phyloP scores from a whole-genome alignment of 108 stramenopile species.

The Mayamaea pseudoterrestris region DNA sequence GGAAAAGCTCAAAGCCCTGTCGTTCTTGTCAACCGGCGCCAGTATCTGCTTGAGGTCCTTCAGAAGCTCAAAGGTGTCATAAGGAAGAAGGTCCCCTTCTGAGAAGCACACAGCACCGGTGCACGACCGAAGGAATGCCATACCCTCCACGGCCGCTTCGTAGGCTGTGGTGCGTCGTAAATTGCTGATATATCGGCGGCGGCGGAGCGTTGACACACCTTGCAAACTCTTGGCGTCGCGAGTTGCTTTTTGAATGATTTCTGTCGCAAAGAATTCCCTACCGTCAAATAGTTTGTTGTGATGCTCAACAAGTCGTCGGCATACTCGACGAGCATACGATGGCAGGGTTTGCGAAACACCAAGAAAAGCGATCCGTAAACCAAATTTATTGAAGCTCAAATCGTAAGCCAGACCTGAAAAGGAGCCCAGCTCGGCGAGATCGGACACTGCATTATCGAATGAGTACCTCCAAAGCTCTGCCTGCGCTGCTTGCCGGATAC shows the following conservation, averaged over 20 bases:
- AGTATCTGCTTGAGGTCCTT: slow-evolving; percentile 41
- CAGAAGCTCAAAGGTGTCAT: slow-evolving; percentile 30
- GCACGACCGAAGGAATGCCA: slow-evolving; percentile 8
- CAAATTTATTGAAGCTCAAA: slow-evolving; percentile 54
- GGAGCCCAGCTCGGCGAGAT: slow-evolving; percentile 63
- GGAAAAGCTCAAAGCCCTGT: slow-evolving; percentile 7
- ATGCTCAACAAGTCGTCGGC: slow-evolving; percentile 52
- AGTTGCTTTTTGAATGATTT: slow-evolving; percentile 19
- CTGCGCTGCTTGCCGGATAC: slow-evolving; percentile 28
- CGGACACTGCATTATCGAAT: slow-evolving; percentile 45
- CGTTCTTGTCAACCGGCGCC: slow-evolving; percentile 8
- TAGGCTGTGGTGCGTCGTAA: slow-evolving; percentile 20
- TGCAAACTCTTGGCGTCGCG: slow-evolving; percentile 9
- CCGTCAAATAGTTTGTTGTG: slow-evolving; percentile 34
- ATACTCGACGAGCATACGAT: slow-evolving; percentile 53
- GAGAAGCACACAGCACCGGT: slow-evolving; percentile 33
- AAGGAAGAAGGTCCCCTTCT: slow-evolving; percentile 57
- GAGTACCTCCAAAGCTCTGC: slow-evolving; percentile 58
- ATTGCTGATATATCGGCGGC: slow-evolving; percentile 16
- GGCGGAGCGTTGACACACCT: slow-evolving; percentile 22
- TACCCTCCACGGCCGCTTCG: slow-evolving; percentile 30
- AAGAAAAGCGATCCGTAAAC: slow-evolving; percentile 50
- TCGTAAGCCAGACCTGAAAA: slow-evolving; percentile 68
- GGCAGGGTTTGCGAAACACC: slow-evolving; percentile 61
- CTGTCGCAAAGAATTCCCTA: slow-evolving; percentile 22